A percentile compares a stretch with the other conserved stretches of the same genome.
Evolutionary conservation across 192 early-diverging fungal species (phyloP).

Genomic region (Coemansia umbellata): DNA sequence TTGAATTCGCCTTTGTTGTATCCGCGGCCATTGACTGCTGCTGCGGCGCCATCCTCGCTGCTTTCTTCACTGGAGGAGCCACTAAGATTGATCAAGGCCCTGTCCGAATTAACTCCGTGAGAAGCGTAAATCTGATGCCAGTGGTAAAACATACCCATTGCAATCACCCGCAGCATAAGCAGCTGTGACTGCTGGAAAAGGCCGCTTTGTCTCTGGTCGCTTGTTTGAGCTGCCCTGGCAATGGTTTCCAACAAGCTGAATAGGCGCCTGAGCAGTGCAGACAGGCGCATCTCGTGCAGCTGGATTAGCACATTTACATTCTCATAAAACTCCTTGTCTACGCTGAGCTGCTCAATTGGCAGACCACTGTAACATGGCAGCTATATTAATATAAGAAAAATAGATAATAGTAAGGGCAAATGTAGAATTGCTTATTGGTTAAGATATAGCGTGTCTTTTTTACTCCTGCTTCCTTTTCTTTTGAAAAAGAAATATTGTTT

Average conservation of each 20-base stretch:
- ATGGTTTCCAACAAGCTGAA: slow-evolving; percentile 70
- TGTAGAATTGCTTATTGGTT: too few relatives aligned
- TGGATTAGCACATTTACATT: slow-evolving; percentile 72
- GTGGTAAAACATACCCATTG: slow-evolving; percentile 79
- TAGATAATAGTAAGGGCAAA: too few relatives aligned
- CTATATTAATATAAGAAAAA: too few relatives aligned
- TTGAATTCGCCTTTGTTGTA: slow-evolving; percentile 40
- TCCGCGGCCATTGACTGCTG: slow-evolving; percentile 15
- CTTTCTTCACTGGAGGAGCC: slow-evolving; percentile 17
- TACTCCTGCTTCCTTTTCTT: too few relatives aligned
- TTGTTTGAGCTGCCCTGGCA: slow-evolving; percentile 53
- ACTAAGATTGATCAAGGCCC: slow-evolving; percentile 15
- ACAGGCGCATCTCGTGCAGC: slow-evolving; percentile 71
- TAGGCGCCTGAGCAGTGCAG: slow-evolving; percentile 64
- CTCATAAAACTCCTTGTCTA: slow-evolving; percentile 76
- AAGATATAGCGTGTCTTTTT: too few relatives aligned
- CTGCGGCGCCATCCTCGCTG: slow-evolving; percentile 15
- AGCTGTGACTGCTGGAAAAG: slow-evolving; percentile 83
- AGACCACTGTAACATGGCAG: slow-evolving; percentile 71
- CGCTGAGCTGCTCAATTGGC: slow-evolving; percentile 60
- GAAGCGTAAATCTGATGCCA: slow-evolving; percentile 70
- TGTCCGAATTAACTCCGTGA: slow-evolving; percentile 32
- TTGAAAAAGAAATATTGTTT: too few relatives aligned
- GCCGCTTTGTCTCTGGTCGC: slow-evolving; percentile 18
- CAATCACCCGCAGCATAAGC: slow-evolving; percentile 76